Evolutionary conservation across 371 early-diverging fungal genomes (phyloP), one percentile per base, ranked within the genome.

Genomic region (Rhizomucor pusillus): DNA sequence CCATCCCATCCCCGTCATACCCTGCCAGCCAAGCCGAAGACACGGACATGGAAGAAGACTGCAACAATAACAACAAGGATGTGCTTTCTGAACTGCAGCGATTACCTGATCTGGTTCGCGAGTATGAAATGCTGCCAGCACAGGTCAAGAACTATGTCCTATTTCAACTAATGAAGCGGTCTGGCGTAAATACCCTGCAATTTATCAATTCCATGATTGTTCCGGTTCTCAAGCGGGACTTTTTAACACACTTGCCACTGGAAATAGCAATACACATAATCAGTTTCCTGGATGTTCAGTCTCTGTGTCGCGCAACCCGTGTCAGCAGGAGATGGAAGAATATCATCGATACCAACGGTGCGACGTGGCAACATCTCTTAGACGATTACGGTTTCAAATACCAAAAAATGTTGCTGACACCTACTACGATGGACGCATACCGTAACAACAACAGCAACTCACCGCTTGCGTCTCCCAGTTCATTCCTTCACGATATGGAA

Each of bases 211-310:
- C 87, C 16, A 72, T 89, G 14, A 83, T 95, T 48, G 71, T 87
- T 37, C 91, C 95, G 1, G 85, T 84, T 4, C 75, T 96, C 46
- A 91, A 91, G 65, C 84, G 85, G 44, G 96, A 98, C 73, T 92
- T 94, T 62, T 51, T 97, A 11, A 78, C 81, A 4, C 72, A 79
- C 7, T 64, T 97, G 52, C 98, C 98, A 0, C 57, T 76, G 11
- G 89, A 91, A 57, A 73, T 95, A 18, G 71, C 86, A 10, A 75
- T 83, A 40, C 82, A 90, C 43, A 81, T 97, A 47, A 76, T 97
- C 12, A 67, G 77, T 19, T 90, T 85, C 60, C 79, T 98, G 57
- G 97, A 96, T 57, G 71, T 86, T 7, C 65, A 68, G 19, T 80
- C 92, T 25, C 77, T 98, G 24, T 90, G 90, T 58, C 83, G 88